Conservation (phyloP, 202 grass and related monocot species). For the Alloteropsis angusta region DNA sequence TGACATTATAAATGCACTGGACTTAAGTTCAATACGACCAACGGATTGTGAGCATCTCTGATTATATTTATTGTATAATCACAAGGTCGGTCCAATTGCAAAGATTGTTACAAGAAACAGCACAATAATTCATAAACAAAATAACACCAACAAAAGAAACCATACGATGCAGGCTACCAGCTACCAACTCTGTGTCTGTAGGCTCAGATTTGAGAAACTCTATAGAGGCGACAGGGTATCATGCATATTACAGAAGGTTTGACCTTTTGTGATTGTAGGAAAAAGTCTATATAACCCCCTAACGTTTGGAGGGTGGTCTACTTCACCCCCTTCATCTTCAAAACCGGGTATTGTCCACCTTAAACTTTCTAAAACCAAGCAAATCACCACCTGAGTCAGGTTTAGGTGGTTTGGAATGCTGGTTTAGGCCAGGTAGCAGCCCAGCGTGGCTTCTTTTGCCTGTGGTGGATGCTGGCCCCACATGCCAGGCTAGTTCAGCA, state of each 20-base stretch:
- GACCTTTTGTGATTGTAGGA: not conserved
- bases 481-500: no score
- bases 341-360: no score
- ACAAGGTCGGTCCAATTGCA: not conserved
- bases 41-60: not conserved
- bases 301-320: no score
- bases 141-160: not conserved
- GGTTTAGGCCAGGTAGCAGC: no score
- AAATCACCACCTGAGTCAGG: no score
- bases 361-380: no score
- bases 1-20: slow-evolving; percentile 14
- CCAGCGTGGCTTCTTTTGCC: no score
- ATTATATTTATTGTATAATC: not conserved
- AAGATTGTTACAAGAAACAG: not conserved
- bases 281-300: no score
- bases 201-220: not conserved
- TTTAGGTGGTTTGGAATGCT: not conserved
- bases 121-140: not conserved
- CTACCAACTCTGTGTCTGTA: not conserved
- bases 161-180: not conserved
- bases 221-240: not conserved
- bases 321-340: no score
- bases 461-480: no score
- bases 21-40: slow-evolving; percentile 14
- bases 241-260: not conserved